phyloP scores from a whole-genome alignment of 2,329 filamentous ascomycete species.

The Bipolaris zeicola region DNA sequence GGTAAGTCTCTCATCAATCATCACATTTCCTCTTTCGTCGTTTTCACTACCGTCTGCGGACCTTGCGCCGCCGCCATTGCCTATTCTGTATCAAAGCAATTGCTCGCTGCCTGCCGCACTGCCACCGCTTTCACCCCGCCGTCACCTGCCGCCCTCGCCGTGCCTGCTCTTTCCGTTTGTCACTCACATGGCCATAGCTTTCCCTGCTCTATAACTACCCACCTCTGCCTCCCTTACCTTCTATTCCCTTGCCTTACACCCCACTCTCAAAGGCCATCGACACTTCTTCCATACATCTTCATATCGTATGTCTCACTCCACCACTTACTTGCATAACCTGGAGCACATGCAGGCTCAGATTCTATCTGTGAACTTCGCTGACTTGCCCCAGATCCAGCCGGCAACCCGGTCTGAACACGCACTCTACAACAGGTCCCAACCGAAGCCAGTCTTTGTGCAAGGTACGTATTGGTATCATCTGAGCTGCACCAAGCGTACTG shows the following conservation, averaged over 20 bases:
- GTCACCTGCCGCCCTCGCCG: slow-evolving; percentile 21
- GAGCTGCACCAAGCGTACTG: neutral
- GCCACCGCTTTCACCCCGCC: slow-evolving; percentile 8
- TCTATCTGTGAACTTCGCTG: slow-evolving; percentile 18
- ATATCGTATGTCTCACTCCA: slow-evolving; percentile 1
- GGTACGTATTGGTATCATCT: slow-evolving; percentile 15
- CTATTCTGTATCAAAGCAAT: slow-evolving; percentile 10
- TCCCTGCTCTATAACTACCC: slow-evolving; percentile 5
- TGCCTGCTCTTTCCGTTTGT: slow-evolving; percentile 16
- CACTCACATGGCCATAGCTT: slow-evolving; percentile 3
- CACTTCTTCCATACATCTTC: slow-evolving; percentile 4
- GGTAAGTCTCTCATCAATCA: slow-evolving; percentile 14
- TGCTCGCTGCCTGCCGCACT: slow-evolving; percentile 5
- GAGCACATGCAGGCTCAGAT: slow-evolving; percentile 16
- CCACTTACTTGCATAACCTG: neutral
- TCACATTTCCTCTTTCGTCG: slow-evolving; percentile 1
- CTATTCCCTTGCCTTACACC: slow-evolving; percentile 7
- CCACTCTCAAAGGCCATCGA: slow-evolving; percentile 2
- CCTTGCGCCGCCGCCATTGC: neutral
- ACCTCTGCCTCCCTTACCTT: slow-evolving; percentile 5
- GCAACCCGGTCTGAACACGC: slow-evolving; percentile 13
- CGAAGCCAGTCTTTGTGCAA: slow-evolving; percentile 17
- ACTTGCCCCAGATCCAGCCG: slow-evolving; percentile 19
- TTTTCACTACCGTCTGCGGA: slow-evolving; percentile 1
- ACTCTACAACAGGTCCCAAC: slow-evolving; percentile 4